Percentiles rank a stretch among this genome's conserved stretches.
phyloP scores from a whole-genome alignment of 2,329 filamentous ascomycete genomes.

The Grosmannia serpens region DNA sequence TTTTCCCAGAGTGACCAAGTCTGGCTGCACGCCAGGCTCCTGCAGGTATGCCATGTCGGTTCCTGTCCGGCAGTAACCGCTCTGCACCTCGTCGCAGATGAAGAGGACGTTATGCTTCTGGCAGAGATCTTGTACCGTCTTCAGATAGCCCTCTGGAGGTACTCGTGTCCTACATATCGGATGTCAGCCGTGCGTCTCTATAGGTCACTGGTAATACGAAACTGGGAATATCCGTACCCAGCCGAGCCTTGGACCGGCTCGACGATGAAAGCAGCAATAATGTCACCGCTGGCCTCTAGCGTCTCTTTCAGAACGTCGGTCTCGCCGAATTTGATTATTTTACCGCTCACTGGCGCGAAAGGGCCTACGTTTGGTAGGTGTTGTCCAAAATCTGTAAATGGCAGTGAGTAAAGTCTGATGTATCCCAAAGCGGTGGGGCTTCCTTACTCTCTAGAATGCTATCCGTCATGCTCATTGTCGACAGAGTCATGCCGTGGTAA shows the following conservation, averaged over 20 bases:
- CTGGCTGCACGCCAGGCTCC: conserved; percentile 1
- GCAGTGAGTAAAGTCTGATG: neutral
- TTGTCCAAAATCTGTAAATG: neutral
- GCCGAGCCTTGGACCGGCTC: conserved; percentile 1
- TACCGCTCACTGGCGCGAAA: neutral
- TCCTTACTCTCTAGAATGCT: neutral
- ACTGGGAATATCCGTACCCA: neutral
- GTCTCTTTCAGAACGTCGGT: neutral
- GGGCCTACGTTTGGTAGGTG: conserved; percentile 3
- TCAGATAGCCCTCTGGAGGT: conserved; percentile 1
- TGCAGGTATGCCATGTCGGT: conserved; percentile 2
- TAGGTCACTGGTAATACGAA: too few species aligned
- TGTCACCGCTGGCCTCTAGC: neutral
- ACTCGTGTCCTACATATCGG: neutral
- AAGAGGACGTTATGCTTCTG: conserved; percentile 7
- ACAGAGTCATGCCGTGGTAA: conserved; percentile 2
- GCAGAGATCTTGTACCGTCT: conserved; percentile 2
- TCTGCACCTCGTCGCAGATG: conserved; percentile 12
- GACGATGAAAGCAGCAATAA: neutral
- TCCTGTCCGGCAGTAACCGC: conserved; percentile 2
- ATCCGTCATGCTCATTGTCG: neutral
- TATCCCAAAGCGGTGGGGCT: neutral
- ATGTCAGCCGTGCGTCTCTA: neutral
- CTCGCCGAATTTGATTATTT: conserved; percentile 1
- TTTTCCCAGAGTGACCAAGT: conserved; percentile 1